Evolutionary conservation across 2,329 filamentous ascomycete species (phyloP), one percentile per base, ranked within the genome.

Genomic region (Fusarium floridanum): DNA sequence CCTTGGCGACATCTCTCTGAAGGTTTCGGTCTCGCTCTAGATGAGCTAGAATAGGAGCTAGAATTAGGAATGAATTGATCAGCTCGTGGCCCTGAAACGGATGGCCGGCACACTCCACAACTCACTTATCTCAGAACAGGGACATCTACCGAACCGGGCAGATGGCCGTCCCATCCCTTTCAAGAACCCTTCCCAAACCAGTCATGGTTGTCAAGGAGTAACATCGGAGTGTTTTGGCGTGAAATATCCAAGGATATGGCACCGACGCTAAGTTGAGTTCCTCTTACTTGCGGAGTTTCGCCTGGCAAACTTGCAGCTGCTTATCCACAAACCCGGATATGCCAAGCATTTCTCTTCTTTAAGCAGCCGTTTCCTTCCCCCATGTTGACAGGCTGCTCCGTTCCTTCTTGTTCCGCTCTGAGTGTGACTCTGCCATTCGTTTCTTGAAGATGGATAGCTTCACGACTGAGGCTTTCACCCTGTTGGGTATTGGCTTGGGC

Each of bases 391-490:
- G 9, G 20, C 17, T n/a, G 36, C 14, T 56, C 27, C 20, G 17
- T 43, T 59, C 45, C 57, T 53, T 56, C 16, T 16, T 36, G 48
- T 39, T 27, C 41, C 53, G 62, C 36, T 53, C 17, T 43, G 39
- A 43, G 50, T 41, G 55, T 41, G 55, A 48, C 59, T 55, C 32
- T 59, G n/a, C 17, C 16, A 39, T 48, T 32, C n/a, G 29, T 27
- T 37, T 43, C 24, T 17, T 14, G 22, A 70, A 63, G 43, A 74
- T 75, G 72, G 50, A 41, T 27, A 61, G 45, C 56, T 71, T 82
- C 77, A 81, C 79, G 43, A 81, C 79, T 43, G 82, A 84, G 59
- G 74, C 81, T 5, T 84, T 80, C 76, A 81, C 83, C 0, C 79
- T 85, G 6, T 77, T 82, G 39, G 72, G 77, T 8, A 66, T 85